Evolutionary conservation across 352 stramenopile genomes (phyloP), one percentile per base, ranked within the genome.

Genomic region (Globisporangium heterothallicum): DNA sequence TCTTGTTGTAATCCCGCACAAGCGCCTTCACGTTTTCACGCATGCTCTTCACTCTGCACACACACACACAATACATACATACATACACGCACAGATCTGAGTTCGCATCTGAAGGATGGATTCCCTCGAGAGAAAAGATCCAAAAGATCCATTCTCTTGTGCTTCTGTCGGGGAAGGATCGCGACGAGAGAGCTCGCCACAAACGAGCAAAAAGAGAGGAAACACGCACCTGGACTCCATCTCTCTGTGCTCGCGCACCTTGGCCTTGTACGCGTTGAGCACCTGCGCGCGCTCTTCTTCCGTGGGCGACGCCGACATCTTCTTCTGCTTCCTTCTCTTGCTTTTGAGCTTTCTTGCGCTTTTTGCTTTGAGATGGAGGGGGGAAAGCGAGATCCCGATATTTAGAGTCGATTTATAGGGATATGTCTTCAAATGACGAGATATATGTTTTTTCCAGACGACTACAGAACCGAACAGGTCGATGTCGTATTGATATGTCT

Each of bases 1-100:
- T 99, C 82, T 99, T 98, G 79, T 99, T 95, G 74, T 98, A 99
- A 49, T 98, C 92, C 51, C 88, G 92, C 30, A 98, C 86, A 6
- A 99, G 82, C 25, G 83, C 79, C 62, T 97, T 97, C 30, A 98
- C 89, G 61, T 99, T 96, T 60, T 98, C 86, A 34, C 97, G 88
- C 82, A 98, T 96, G 58, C 84, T 94, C 78, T 98, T 99, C 24
- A 99, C 81, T 34, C 94, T 95, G n/a, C n/a, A 41, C 34, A 57
- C 32, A 21, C 14, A 9, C 29, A 59, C 8, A 49, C 13, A 43
- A 63, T 42, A 27, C 21, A 40, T 14, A 16, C 24, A 9, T 2
- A 18, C 43, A 42, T 1, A n/a, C n/a, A n/a, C n/a, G n/a, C n/a
- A n/a, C n/a, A n/a, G n/a, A n/a, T n/a, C n/a, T n/a, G n/a, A n/a